A percentile compares a stretch with the other conserved stretches of the same genome.
phyloP scores from a whole-genome alignment of 257 asterid genomes.

The Solanum ahanhuiri region DNA sequence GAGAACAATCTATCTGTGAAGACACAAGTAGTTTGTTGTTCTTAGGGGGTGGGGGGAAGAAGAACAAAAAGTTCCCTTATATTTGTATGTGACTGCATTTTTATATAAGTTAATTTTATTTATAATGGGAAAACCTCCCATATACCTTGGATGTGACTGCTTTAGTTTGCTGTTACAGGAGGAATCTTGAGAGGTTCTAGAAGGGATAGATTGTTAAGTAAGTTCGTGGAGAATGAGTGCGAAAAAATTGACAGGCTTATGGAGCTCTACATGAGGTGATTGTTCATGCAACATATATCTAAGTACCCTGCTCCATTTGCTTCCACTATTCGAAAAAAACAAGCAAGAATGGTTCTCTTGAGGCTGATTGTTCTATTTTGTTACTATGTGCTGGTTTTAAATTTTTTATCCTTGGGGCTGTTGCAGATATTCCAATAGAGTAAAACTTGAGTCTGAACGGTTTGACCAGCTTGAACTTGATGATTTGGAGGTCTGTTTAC shows the following conservation, averaged over 20 bases:
- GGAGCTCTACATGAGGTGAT: conserved; percentile 92
- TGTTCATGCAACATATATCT: not conserved
- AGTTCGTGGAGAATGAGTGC: conserved; percentile 92
- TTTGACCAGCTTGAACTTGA: conserved; percentile 60
- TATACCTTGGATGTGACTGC: not conserved
- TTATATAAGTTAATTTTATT: not conserved
- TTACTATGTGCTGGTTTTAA: not conserved
- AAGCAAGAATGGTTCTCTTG: not conserved
- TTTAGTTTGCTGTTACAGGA: conserved; percentile 26
- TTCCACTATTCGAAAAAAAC: not conserved
- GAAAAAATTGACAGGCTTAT: conserved; percentile 95
- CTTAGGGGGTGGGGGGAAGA: not conserved
- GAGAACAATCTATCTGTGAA: not conserved
- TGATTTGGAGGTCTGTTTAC: conserved; percentile 63
- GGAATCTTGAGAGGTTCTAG: conserved; percentile 96
- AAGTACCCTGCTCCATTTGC: not conserved
- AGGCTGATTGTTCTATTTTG: conserved; percentile 2
- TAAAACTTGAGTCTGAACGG: conserved; percentile 65
- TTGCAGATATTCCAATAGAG: conserved; percentile 76
- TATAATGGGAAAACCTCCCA: not conserved
- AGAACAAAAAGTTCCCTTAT: not conserved
- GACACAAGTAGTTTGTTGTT: not conserved
- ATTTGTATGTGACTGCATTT: not conserved
- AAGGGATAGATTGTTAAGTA: conserved; percentile 83
- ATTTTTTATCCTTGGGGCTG: not conserved